These are phyloP conservation scores for Leccinum boreale DNA, from an alignment of 768 basidiomycete genomes.

Conservation along the genomic window DNA sequence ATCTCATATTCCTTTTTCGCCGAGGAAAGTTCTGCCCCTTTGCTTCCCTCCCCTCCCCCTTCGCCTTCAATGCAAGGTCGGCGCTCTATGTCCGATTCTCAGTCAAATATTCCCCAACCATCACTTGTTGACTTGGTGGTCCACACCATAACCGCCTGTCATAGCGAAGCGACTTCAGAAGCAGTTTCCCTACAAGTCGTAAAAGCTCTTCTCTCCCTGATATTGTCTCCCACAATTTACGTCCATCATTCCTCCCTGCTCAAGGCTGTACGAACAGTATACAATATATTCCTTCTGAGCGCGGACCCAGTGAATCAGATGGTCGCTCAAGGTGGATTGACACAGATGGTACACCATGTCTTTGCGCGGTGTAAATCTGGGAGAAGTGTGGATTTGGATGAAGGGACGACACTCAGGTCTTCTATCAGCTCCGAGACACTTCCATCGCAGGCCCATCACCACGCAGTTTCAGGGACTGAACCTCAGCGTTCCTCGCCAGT, in stretches of 20 bases:
- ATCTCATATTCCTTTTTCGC: constrained; percentile 97
- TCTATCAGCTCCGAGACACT: constrained; percentile 23
- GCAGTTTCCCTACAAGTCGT: constrained; percentile 94
- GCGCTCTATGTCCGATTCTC: constrained; percentile 42
- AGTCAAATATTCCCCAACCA: constrained; percentile 52
- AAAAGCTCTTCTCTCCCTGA: constrained; percentile 86
- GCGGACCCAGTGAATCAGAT: constrained; percentile 91
- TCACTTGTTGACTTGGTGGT: constrained; percentile 91
- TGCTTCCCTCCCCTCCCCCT: constrained; percentile 70
- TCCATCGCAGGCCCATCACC: constrained; percentile 6
- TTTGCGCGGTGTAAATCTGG: constrained; percentile 73
- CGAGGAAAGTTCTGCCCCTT: constrained; percentile 49
- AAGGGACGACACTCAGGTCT: constrained; percentile 16
- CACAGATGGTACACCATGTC: constrained; percentile 97
- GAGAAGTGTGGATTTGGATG: constrained; percentile 14
- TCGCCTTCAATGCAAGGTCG: constrained; percentile 56
- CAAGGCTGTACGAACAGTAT: constrained; percentile 96
- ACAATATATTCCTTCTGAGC: constrained; percentile 94
- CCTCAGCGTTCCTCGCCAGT: constrained; percentile 11
- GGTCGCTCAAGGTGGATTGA: constrained; percentile 96
- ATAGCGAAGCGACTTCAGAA: constrained; percentile 84
- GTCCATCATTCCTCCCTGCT: constrained; percentile 96
- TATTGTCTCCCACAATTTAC: constrained; percentile 80
- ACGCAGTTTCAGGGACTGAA: constrained; percentile 5
- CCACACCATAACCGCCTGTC: constrained; percentile 90